phyloP scores from a whole-genome alignment of 228 moss, liverwort and hornwort species.

The Sphagnum magellanicum region DNA sequence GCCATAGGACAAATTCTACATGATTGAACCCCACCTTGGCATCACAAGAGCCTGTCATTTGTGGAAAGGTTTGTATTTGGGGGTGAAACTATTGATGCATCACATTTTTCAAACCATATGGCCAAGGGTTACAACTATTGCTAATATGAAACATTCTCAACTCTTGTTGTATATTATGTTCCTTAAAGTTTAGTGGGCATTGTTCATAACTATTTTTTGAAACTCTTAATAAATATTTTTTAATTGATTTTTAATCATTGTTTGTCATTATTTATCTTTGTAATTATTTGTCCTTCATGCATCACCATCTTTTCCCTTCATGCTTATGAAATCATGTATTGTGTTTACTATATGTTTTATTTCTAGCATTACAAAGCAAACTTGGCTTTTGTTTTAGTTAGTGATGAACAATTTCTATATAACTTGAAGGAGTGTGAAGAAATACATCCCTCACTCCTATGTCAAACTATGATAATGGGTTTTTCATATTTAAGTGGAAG shows the following conservation, averaged over 20 bases:
- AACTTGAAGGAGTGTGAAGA: too few relatives aligned
- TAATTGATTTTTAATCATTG: not conserved
- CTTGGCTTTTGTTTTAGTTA: slow-evolving; percentile 78
- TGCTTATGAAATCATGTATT: not conserved
- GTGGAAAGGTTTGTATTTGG: slow-evolving; percentile 99
- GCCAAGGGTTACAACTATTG: slow-evolving; percentile 55
- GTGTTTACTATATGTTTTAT: not conserved
- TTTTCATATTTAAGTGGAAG: too few relatives aligned
- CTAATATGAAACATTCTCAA: slow-evolving; percentile 27
- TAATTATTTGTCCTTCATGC: not conserved
- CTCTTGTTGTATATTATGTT: not conserved
- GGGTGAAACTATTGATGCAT: slow-evolving; percentile 77
- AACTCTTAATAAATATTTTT: not conserved
- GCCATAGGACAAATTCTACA: slow-evolving; percentile 63
- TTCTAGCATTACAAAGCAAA: slow-evolving; percentile 28
- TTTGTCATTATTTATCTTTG: not conserved
- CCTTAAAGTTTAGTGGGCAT: not conserved
- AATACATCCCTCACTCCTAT: too few relatives aligned
- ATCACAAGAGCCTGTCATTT: slow-evolving; percentile 45
- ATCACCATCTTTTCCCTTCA: not conserved
- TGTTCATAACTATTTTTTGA: not conserved
- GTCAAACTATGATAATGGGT: too few relatives aligned
- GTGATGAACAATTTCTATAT: slow-evolving; percentile 7
- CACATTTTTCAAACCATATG: slow-evolving; percentile 76
- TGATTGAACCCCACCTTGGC: slow-evolving; percentile 56